Percentiles rank a stretch among this genome's conserved stretches.
These are phyloP conservation scores for Starmera stellimalicola DNA, from an alignment of 1,139 yeast genomes.

Conservation along the genomic window DNA sequence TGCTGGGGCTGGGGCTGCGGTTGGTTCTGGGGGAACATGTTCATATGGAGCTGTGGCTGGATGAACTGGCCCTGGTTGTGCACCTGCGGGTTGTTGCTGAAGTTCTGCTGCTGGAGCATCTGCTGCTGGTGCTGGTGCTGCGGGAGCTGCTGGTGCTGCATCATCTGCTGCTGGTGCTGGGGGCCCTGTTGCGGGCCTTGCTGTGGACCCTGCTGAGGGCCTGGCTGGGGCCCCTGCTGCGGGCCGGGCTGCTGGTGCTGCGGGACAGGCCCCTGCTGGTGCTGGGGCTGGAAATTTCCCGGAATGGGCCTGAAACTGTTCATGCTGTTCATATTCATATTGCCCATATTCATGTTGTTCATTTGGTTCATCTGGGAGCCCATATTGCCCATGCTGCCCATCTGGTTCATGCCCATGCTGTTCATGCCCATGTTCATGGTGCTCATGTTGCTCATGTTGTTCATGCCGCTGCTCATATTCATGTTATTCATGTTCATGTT, in stretches of 20 bases:
- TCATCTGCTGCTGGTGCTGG: conserved; percentile 4
- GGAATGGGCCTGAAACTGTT: conserved; percentile 6
- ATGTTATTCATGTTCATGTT: neutral
- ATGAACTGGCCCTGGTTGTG: conserved; percentile 12
- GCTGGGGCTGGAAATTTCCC: conserved; percentile 11
- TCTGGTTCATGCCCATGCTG: conserved; percentile 3
- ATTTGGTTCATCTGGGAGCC: conserved; percentile 1
- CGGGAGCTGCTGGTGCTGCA: conserved; percentile 2
- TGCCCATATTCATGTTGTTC: conserved; percentile 4
- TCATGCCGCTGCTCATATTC: too few species aligned
- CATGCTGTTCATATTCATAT: conserved; percentile 3
- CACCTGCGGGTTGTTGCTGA: conserved; percentile 6
- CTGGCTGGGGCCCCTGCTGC: conserved; percentile 4
- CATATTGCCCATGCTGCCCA: conserved; percentile 2
- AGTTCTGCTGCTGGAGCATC: conserved; percentile 16
- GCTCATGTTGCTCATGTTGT: conserved; percentile 1
- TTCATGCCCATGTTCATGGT: too few species aligned
- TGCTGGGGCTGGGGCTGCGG: conserved; percentile 12
- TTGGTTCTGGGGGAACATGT: conserved; percentile 10
- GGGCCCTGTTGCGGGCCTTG: conserved; percentile 3
- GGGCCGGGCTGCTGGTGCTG: conserved; percentile 12
- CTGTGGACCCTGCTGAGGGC: conserved; percentile 2
- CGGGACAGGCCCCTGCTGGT: conserved; percentile 10
- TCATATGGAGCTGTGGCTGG: conserved; percentile 20
- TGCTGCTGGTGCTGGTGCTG: conserved; percentile 3